phyloP scores from a whole-genome alignment of 805 yeast species.

The Wickerhamomyces hampshirensis region DNA sequence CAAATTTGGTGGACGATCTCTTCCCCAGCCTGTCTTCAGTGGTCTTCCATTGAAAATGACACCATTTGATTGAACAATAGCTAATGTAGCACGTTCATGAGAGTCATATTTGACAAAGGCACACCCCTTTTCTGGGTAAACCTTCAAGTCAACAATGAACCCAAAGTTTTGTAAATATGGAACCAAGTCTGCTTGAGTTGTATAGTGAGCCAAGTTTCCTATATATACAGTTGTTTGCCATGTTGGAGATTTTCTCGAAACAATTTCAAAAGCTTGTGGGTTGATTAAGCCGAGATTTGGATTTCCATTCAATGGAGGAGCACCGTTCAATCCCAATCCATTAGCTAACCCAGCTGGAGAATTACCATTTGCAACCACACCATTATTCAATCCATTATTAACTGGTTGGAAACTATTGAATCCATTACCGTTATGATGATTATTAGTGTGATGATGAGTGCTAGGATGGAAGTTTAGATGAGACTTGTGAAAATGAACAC shows the following conservation, averaged over 20 bases:
- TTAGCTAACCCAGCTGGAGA: slow-evolving; percentile 1
- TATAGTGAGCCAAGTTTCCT: slow-evolving; percentile 78
- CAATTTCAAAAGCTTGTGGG: slow-evolving; percentile 63
- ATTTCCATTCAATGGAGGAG: neutral
- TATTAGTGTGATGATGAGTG: slow-evolving; percentile 9
- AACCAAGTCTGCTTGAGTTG: slow-evolving; percentile 66
- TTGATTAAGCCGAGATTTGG: slow-evolving; percentile 17
- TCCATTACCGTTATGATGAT: slow-evolving; percentile 10
- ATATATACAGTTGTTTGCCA: slow-evolving; percentile 85
- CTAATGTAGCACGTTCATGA: slow-evolving; percentile 86
- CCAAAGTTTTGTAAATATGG: slow-evolving; percentile 79
- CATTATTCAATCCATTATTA: neutral
- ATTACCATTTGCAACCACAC: slow-evolving; percentile 3
- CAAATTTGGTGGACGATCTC: slow-evolving; percentile 38
- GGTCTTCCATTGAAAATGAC: slow-evolving; percentile 71
- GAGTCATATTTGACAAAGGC: slow-evolving; percentile 85
- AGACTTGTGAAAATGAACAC: slow-evolving; percentile 11
- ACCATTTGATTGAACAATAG: slow-evolving; percentile 75
- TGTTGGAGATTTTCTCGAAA: slow-evolving; percentile 71
- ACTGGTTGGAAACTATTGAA: neutral
- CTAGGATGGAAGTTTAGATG: slow-evolving; percentile 5
- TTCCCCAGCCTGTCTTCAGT: slow-evolving; percentile 86
- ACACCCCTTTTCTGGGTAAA: slow-evolving; percentile 78
- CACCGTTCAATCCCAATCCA: too few species aligned
- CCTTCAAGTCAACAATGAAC: slow-evolving; percentile 72